A percentile compares a stretch with the other conserved stretches of the same genome.
Evolutionary conservation across 768 basidiomycete genomes (phyloP).

Genomic region (Boletales sp.): DNA sequence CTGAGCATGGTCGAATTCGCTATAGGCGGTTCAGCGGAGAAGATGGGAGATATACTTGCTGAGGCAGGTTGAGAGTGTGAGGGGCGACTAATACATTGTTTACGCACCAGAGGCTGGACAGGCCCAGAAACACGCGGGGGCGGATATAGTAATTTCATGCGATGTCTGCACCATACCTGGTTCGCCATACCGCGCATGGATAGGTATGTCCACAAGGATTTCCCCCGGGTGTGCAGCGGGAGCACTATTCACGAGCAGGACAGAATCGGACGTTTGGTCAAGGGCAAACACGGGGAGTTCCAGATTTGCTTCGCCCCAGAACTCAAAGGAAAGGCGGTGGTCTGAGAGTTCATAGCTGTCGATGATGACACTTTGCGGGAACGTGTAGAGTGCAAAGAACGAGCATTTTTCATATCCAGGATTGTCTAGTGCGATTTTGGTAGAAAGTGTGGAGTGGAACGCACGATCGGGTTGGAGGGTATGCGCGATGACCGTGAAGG

Average conservation of each 20-base stretch:
- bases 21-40: conserved; percentile 18
- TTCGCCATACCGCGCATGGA: conserved; percentile 43
- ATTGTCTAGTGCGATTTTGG: conserved; percentile 13
- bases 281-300: conserved; percentile 42
- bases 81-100: background rate
- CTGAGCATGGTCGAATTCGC: conserved; percentile 21
- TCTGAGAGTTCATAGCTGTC: conserved; percentile 43
- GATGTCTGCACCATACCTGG: conserved; percentile 15
- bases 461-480: conserved; percentile 22
- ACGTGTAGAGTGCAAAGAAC: conserved; percentile 32
- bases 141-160: conserved; percentile 20
- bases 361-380: conserved; percentile 40
- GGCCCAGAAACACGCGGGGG: conserved; percentile 32
- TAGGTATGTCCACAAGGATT: conserved; percentile 33
- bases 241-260: conserved; percentile 33
- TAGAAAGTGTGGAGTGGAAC: conserved; percentile 31
- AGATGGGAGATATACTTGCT: conserved; percentile 4
- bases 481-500: conserved; percentile 13
- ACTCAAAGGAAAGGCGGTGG: conserved; percentile 30
- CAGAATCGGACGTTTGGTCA: conserved; percentile 16
- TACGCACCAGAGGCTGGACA: conserved; percentile 26
- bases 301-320: conserved; percentile 38
- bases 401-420: conserved; percentile 15
- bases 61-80: too few species aligned
- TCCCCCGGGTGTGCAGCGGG: conserved; percentile 3